Evolutionary conservation across 148 eudicot species (phyloP), one percentile per base, ranked within the genome.

Genomic region (Rheum nobile): DNA sequence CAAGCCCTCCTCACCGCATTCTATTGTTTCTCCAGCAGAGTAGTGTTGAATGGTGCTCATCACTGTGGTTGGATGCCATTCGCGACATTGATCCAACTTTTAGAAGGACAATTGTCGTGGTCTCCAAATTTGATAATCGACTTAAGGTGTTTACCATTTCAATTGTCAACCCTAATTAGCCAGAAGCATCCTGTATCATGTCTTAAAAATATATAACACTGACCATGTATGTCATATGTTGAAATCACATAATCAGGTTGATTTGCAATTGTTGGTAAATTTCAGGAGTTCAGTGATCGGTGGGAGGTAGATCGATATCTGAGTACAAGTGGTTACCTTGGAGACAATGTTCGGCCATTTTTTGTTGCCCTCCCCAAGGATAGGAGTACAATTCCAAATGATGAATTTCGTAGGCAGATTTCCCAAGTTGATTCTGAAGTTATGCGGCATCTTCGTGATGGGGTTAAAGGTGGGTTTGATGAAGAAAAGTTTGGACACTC

Each of bases 21-120:
- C 82, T 95, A 73, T 74, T 95, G 85, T 95, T 95, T 82, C 99
- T 95, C 76, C 97, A 95, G 74, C 99, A 95, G 76, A 95, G 99
- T 77, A 95, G 99, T 82, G 99, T 95, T 74, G 99, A 95, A 79
- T 95, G 99, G 99, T 95, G 99, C 78, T 95, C 99, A 4, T 95
- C 99, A 0, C 79, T 95, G 85, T 95, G 99, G 99, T 76, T 95
- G 80, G 99, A 95, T 79, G 76, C 92, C 21, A 85, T 95, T 71
- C 96, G 99, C 14, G 97, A 92, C 55, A 92, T 95, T 37, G 99
- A 95, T 80, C 97, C 99, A 24, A 79, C 92, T 55, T 88, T 92
- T 75, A 87, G 84, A 72, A 85, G 99, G 41, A 90, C 97, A 8
- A 6, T 95, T 39, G 83, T 95, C 65, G 97, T 92, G 19, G 96